A percentile compares a stretch with the other conserved stretches of the same genome.
Evolutionary conservation across 768 basidiomycete species (phyloP).

Genomic region (Mycena vitilis): DNA sequence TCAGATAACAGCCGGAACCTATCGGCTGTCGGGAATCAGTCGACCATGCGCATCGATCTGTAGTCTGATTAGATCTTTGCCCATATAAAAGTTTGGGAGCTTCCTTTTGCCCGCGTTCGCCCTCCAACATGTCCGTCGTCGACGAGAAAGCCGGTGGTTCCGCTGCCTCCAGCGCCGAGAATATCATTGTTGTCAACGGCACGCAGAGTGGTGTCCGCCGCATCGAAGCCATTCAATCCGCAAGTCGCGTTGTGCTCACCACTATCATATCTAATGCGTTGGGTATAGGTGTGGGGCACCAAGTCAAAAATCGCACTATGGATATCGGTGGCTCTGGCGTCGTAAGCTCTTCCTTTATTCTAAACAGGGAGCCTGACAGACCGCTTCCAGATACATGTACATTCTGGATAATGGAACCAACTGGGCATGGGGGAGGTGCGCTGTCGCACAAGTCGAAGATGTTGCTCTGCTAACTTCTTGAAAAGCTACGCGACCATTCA

Average conservation of each 20-base stretch:
- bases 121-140: conserved; percentile 18
- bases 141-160: conserved; percentile 28
- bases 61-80: conserved; percentile 17
- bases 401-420: conserved; percentile 33
- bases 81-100: neutral
- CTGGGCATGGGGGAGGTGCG: conserved; percentile 38
- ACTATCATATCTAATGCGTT: neutral
- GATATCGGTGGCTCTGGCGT: conserved; percentile 35
- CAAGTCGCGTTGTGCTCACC: neutral
- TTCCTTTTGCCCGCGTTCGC: conserved; percentile 6
- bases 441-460: neutral
- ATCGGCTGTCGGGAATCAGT: too few species aligned
- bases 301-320: conserved; percentile 36
- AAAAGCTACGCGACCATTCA: conserved; percentile 35
- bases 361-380: neutral
- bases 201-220: conserved; percentile 34
- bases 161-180: conserved; percentile 23
- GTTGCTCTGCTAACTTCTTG: neutral
- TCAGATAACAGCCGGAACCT: neutral
- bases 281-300: conserved; percentile 32
- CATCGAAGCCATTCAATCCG: conserved; percentile 35
- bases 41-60: neutral
- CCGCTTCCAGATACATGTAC: conserved; percentile 29
- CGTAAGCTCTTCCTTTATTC: conserved; percentile 17
- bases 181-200: conserved; percentile 25